Percentiles rank a stretch among this genome's conserved stretches.
These are phyloP conservation scores for Phoenix roebelenii DNA, from an alignment of 176 grass and related monocot species.

Conservation along the genomic window DNA sequence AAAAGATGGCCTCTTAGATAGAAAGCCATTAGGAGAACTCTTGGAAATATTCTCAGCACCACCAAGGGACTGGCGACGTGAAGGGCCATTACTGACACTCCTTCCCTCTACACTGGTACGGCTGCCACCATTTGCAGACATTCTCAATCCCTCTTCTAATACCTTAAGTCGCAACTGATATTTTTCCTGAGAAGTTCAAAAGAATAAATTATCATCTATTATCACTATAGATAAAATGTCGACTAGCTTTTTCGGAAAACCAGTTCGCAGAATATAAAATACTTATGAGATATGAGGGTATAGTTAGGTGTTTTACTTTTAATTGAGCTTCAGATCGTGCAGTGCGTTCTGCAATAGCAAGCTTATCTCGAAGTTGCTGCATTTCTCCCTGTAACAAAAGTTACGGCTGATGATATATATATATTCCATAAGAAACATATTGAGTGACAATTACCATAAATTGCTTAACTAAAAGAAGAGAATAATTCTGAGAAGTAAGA, in stretches of 20 bases:
- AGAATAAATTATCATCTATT: not conserved
- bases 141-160: conserved; percentile 92
- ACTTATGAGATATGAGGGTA: no score
- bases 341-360: conserved; percentile 72
- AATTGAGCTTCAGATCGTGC: conserved; percentile 89
- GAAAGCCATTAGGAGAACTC: conserved; percentile 43
- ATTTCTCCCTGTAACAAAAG: conserved; percentile 63
- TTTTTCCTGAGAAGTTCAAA: conserved; percentile 60
- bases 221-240: no score
- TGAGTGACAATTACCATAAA: not conserved
- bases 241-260: no score
- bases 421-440: not conserved
- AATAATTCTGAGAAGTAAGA: not conserved
- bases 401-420: conserved; percentile 6
- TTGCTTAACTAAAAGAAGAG: not conserved
- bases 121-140: conserved; percentile 40
- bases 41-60: conserved; percentile 60
- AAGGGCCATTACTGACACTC: conserved; percentile 11
- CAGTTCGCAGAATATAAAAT: no score
- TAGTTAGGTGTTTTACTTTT: conserved; percentile 38
- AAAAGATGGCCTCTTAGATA: conserved; percentile 67
- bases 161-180: conserved; percentile 83
- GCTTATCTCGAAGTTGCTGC: conserved; percentile 96
- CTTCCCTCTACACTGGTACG: conserved; percentile 31
- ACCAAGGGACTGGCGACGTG: conserved; percentile 52